phyloP scores from a whole-genome alignment of 768 basidiomycete genomes.

The Rhodotorula toruloides region DNA sequence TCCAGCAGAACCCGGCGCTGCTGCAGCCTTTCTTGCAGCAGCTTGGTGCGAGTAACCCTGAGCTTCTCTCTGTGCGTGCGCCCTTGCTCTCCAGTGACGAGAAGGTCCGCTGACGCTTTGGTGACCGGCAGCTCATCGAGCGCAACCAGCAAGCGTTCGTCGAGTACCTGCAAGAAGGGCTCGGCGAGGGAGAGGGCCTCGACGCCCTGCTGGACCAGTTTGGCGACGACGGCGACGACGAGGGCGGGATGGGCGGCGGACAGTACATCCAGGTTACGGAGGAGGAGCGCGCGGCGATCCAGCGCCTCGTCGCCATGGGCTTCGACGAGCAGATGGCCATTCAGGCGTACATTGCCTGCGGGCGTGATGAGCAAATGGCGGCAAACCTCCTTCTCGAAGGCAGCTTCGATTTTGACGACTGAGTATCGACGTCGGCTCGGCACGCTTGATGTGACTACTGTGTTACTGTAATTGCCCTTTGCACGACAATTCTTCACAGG shows the following conservation, averaged over 20 bases:
- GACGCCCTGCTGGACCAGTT: constrained; percentile 39
- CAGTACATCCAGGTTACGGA: constrained; percentile 67
- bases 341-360: constrained; percentile 89
- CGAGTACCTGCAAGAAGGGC: constrained; percentile 56
- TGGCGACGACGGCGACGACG: constrained; percentile 36
- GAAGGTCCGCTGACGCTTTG: not conserved
- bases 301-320: constrained; percentile 79
- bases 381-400: constrained; percentile 59
- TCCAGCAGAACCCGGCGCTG: constrained; percentile 68
- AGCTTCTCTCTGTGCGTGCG: constrained; percentile 55
- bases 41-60: constrained; percentile 67
- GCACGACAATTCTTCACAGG: no score
- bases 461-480: not conserved
- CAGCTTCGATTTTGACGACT: constrained; percentile 33
- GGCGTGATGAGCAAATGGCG: constrained; percentile 92
- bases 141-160: constrained; percentile 67
- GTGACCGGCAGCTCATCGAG: constrained; percentile 50
- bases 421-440: no score
- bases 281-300: constrained; percentile 83
- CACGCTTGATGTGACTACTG: no score
- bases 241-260: constrained; percentile 44
- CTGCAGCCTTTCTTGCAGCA: constrained; percentile 80
- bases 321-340: constrained; percentile 75
- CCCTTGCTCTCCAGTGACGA: not conserved
- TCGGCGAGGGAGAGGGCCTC: constrained; percentile 48